Conservation (phyloP, 2,329 filamentous ascomycete species). For the Parasarocladium wereldwijsianum region DNA sequence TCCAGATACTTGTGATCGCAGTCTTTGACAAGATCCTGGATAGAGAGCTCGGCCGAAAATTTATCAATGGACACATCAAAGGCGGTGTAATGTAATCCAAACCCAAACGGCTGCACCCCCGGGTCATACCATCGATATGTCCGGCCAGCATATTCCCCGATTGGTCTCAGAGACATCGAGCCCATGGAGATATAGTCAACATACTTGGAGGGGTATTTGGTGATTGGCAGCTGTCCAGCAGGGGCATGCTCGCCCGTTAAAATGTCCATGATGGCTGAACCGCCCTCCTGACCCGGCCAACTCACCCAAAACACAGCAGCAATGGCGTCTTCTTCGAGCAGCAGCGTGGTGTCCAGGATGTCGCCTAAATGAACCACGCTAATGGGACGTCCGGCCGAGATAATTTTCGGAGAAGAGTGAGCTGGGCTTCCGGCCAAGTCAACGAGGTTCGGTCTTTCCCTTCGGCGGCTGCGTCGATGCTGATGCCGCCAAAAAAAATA, state of each 20-base stretch:
- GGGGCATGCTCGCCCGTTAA: slow-evolving; percentile 33
- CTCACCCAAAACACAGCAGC: slow-evolving; percentile 40
- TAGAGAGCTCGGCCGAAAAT: not conserved
- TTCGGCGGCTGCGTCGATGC: slow-evolving; percentile 35
- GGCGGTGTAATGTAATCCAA: slow-evolving; percentile 42
- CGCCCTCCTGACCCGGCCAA: slow-evolving; percentile 45
- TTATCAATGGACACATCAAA: slow-evolving; percentile 20
- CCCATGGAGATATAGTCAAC: slow-evolving; percentile 33
- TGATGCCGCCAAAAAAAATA: slow-evolving; percentile 39
- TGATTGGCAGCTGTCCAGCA: slow-evolving; percentile 38
- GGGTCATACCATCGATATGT: slow-evolving; percentile 44
- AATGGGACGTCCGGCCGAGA: slow-evolving; percentile 25
- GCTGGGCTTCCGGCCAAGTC: slow-evolving; percentile 34
- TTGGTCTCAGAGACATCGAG: slow-evolving; percentile 38
- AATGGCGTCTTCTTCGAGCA: slow-evolving; percentile 31
- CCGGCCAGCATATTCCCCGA: slow-evolving; percentile 29
- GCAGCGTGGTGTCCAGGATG: slow-evolving; percentile 34
- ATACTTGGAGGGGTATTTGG: slow-evolving; percentile 39
- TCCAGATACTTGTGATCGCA: slow-evolving; percentile 23
- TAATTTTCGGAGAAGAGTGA: slow-evolving; percentile 29
- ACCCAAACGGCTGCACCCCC: slow-evolving; percentile 37
- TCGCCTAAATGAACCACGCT: slow-evolving; percentile 36
- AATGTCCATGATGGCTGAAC: slow-evolving; percentile 37
- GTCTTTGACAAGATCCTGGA: slow-evolving; percentile 15
- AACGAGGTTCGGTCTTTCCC: slow-evolving; percentile 33